phyloP scores from a whole-genome alignment of 768 basidiomycete species.

The Suillus decipiens region DNA sequence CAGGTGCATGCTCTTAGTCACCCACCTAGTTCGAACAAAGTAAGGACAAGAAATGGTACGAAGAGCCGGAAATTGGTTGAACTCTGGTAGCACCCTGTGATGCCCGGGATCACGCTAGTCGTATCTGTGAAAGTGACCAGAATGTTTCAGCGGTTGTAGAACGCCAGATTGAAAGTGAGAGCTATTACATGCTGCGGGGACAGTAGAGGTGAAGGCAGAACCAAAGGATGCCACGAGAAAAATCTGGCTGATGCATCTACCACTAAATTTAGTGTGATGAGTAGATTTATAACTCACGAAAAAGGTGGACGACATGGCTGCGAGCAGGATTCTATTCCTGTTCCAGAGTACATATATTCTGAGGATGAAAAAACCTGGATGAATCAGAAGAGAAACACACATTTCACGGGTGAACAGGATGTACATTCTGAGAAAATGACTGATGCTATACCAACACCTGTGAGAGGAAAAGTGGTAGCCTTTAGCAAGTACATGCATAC shows the following conservation, averaged over 20 bases:
- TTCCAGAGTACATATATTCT: not conserved
- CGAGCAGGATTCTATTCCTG: not conserved
- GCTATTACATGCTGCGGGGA: not conserved
- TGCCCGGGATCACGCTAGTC: not conserved
- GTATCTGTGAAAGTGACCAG: not conserved
- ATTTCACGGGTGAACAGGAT: not conserved
- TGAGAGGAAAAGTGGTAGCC: not conserved
- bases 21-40: too few species aligned
- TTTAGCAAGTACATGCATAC: not conserved
- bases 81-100: slow-evolving; percentile 2
- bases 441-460: not conserved
- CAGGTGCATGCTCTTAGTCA: too few species aligned
- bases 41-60: too few species aligned
- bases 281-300: not conserved
- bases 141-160: not conserved
- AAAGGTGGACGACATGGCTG: not conserved
- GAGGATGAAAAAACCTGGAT: not conserved
- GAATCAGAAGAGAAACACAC: not conserved
- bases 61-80: too few species aligned
- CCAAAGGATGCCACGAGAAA: not conserved
- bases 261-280: not conserved
- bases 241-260: not conserved
- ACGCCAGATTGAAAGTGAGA: not conserved
- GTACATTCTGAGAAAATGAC: not conserved
- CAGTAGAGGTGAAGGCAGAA: not conserved